Evolutionary conservation across 2,329 filamentous ascomycete species (phyloP).

Genomic region (Cryphonectria carpinicola): DNA sequence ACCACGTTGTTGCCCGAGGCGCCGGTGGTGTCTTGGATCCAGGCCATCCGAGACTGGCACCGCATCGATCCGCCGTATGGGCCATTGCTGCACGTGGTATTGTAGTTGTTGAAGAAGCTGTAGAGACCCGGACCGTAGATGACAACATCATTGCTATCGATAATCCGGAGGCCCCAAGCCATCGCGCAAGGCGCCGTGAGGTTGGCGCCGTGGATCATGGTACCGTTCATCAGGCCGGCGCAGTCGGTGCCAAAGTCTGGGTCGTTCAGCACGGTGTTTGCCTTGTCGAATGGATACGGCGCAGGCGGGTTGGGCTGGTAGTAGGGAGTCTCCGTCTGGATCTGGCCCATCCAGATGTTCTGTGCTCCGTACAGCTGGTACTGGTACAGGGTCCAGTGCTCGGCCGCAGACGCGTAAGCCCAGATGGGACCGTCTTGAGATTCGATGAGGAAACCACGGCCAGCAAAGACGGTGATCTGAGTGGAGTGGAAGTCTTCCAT

Average conservation of each 20-base stretch:
- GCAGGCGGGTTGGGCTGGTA: slow-evolving; percentile 69
- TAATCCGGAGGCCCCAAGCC: slow-evolving; percentile 68
- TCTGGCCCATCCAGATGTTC: slow-evolving; percentile 65
- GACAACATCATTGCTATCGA: slow-evolving; percentile 57
- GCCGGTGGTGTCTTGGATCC: slow-evolving; percentile 25
- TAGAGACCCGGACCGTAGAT: slow-evolving; percentile 68
- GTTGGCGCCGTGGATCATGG: slow-evolving; percentile 21
- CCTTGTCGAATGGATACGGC: slow-evolving; percentile 56
- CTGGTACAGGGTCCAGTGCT: slow-evolving; percentile 71
- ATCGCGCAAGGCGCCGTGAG: slow-evolving; percentile 51
- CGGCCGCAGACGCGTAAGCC: slow-evolving; percentile 67
- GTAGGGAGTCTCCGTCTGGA: slow-evolving; percentile 74
- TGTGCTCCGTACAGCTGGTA: slow-evolving; percentile 66
- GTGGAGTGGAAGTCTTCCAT: slow-evolving; percentile 49
- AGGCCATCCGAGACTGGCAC: slow-evolving; percentile 51
- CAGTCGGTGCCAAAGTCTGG: slow-evolving; percentile 56
- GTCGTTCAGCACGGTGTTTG: slow-evolving; percentile 46
- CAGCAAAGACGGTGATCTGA: slow-evolving; percentile 54
- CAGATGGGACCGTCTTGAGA: slow-evolving; percentile 52
- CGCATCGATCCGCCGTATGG: slow-evolving; percentile 39
- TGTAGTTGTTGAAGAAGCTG: slow-evolving; percentile 70
- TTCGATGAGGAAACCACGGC: slow-evolving; percentile 54
- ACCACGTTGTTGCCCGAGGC: slow-evolving; percentile 34
- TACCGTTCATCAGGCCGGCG: slow-evolving; percentile 21
- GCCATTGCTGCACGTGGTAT: slow-evolving; percentile 48